Evolutionary conservation across 345 rosid genomes (phyloP).

Genomic region (Salix dunnii): DNA sequence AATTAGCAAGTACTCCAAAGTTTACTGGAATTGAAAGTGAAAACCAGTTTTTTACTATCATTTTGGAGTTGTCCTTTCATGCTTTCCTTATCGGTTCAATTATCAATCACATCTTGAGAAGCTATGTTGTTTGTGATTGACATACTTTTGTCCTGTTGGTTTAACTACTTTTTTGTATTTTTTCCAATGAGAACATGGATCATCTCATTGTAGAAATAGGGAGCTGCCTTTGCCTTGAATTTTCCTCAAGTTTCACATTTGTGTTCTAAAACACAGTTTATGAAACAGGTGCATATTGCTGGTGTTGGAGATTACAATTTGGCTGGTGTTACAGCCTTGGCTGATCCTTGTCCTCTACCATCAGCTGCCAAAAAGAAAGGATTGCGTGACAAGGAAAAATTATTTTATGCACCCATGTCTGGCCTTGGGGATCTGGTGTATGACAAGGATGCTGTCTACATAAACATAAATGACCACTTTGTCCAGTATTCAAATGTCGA

Average conservation of each 20-base stretch:
- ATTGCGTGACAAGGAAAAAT: slow-evolving; percentile 81
- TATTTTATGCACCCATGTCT: slow-evolving; percentile 96
- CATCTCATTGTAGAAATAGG: neutral
- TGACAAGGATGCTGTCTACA: slow-evolving; percentile 97
- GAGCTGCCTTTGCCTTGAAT: neutral
- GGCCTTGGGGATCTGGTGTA: slow-evolving; percentile 92
- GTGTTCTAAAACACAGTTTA: slow-evolving; percentile 9
- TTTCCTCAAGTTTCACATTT: neutral
- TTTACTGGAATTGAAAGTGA: neutral
- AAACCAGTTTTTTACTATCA: neutral
- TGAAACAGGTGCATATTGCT: slow-evolving; percentile 85
- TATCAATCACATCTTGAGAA: neutral
- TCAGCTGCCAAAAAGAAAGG: slow-evolving; percentile 87
- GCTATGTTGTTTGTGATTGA: neutral
- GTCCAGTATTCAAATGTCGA: slow-evolving; percentile 83
- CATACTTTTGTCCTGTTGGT: neutral
- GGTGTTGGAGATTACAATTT: slow-evolving; percentile 92
- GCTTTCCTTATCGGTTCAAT: neutral
- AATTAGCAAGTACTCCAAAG: neutral
- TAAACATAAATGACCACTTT: slow-evolving; percentile 80
- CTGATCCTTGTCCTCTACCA: slow-evolving; percentile 97
- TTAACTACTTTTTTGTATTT: neutral
- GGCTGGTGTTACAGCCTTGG: slow-evolving; percentile 69
- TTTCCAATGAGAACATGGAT: neutral
- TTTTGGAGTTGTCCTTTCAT: neutral